A percentile compares a stretch with the other conserved stretches of the same genome.
Evolutionary conservation across 1,284 basidiomycete genomes (phyloP).

Genomic region (Apiotrichum sp.): DNA sequence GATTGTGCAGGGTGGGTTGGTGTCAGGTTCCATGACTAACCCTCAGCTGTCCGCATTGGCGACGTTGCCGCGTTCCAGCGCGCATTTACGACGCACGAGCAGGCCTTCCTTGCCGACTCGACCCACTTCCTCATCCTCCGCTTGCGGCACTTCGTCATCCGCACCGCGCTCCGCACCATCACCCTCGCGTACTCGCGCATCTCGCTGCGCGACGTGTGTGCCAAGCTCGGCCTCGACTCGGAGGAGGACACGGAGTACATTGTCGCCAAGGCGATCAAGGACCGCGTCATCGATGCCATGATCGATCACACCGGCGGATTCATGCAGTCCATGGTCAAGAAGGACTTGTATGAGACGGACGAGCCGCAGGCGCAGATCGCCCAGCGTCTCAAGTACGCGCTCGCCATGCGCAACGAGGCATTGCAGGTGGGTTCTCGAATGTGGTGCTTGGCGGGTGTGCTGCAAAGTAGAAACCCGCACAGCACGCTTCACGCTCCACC

Average conservation of each 20-base stretch:
- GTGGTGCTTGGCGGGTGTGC: too few relatives aligned
- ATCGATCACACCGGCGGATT: constrained; percentile 87
- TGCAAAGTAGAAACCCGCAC: too few relatives aligned
- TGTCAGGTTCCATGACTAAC: neutral
- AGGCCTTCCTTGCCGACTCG: constrained; percentile 77
- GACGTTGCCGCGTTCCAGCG: constrained; percentile 88
- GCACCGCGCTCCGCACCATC: constrained; percentile 92
- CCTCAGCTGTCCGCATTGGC: constrained; percentile 87
- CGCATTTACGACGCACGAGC: constrained; percentile 70
- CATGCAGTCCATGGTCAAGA: constrained; percentile 66
- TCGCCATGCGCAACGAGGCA: constrained; percentile 9
- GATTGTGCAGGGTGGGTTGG: constrained; percentile 78
- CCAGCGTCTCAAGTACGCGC: constrained; percentile 18
- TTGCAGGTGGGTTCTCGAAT: neutral
- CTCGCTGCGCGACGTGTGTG: constrained; percentile 87
- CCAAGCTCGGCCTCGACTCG: constrained; percentile 91
- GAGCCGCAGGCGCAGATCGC: constrained; percentile 84
- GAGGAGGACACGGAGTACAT: constrained; percentile 99
- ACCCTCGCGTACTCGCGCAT: constrained; percentile 94
- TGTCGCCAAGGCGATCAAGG: constrained; percentile 95
- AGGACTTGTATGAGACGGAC: constrained; percentile 72
- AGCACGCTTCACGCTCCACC: too few relatives aligned
- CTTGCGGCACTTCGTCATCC: constrained; percentile 97
- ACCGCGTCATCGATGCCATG: constrained; percentile 90
- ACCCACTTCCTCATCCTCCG: constrained; percentile 91